Evolutionary conservation across 495 filamentous ascomycete genomes (phyloP).

Genomic region (Tuber melanosporum): DNA sequence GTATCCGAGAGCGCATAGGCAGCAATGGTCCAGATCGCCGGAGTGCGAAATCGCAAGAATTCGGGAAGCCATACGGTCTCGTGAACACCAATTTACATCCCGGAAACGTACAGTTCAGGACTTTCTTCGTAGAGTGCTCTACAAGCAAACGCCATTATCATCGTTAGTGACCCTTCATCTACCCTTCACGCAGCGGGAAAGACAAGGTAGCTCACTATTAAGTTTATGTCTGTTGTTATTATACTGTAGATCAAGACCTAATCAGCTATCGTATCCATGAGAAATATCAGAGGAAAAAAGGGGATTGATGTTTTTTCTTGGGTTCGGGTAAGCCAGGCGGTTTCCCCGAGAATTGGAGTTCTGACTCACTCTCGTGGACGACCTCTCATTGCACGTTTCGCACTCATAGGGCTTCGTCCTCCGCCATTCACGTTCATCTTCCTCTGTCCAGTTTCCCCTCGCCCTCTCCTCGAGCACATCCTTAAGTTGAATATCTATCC

Average conservation of each 20-base stretch:
- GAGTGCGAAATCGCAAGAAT: background rate
- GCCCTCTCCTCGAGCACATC: constrained; percentile 38
- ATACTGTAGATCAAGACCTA: constrained; percentile 20
- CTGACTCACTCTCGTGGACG: constrained; percentile 35
- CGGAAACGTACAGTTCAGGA: constrained; percentile 34
- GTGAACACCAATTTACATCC: constrained; percentile 40
- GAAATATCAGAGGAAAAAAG: background rate
- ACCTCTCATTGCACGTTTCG: constrained; percentile 32
- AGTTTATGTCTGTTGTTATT: constrained; percentile 39
- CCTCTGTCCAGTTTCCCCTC: constrained; percentile 36
- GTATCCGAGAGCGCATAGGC: background rate
- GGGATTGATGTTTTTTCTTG: background rate
- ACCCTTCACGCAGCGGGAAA: background rate
- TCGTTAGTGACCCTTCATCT: background rate
- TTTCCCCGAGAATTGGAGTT: background rate
- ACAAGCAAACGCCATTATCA: constrained; percentile 2
- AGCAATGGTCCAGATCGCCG: background rate
- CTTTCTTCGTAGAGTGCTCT: constrained; percentile 37
- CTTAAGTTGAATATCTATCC: constrained; percentile 40
- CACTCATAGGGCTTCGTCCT: constrained; percentile 39
- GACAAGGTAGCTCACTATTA: constrained; percentile 24
- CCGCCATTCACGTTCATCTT: constrained; percentile 36
- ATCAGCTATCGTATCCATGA: constrained; percentile 14
- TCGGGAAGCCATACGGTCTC: constrained; percentile 23
- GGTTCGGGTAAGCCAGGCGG: background rate